Conservation (phyloP, 129 eudicot genomes). For the Silybum marianum region DNA sequence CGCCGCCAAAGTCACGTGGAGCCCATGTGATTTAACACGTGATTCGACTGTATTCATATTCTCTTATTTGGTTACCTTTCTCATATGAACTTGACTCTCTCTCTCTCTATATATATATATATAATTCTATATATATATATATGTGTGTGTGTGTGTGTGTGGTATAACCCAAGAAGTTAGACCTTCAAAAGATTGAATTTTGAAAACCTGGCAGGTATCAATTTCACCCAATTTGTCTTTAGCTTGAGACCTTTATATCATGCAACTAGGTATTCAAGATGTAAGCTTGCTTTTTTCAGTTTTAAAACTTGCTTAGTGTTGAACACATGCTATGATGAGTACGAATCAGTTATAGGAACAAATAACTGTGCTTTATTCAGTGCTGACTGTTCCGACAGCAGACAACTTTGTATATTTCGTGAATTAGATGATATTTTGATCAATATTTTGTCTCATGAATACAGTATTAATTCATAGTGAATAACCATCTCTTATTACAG, state of each 20-base stretch:
- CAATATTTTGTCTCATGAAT: neutral
- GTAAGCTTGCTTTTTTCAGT: neutral
- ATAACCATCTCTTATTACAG: slow-evolving; percentile 40
- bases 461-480: neutral
- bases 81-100: no score
- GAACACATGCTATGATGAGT: neutral
- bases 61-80: no score
- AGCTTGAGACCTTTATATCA: neutral
- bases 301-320: neutral
- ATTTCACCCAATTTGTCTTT: neutral
- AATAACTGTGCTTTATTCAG: neutral
- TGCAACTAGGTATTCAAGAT: neutral
- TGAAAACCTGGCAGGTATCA: neutral
- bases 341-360: neutral
- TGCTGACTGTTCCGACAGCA: neutral
- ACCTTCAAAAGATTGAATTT: neutral
- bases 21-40: no score
- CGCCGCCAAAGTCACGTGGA: no score
- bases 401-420: neutral
- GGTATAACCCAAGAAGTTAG: neutral
- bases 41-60: no score
- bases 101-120: no score
- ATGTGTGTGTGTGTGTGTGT: no score
- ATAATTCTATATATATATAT: no score
- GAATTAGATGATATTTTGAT: neutral